phyloP scores from a whole-genome alignment of 1,284 basidiomycete species.

The Tremellales sp. region DNA sequence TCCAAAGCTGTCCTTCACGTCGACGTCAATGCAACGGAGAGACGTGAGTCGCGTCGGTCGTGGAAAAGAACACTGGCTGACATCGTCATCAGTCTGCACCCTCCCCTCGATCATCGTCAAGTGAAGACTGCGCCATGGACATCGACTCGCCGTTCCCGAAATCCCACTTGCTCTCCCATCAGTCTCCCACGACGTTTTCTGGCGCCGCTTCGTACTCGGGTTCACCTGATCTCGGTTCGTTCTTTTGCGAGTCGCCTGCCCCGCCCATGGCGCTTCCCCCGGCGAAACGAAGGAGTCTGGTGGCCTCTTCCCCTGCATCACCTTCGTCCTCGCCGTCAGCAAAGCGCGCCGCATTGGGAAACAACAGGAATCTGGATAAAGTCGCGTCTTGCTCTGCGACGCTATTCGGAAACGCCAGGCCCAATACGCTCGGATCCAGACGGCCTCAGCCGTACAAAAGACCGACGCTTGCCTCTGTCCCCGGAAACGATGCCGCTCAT shows the following conservation, averaged over 20 bases:
- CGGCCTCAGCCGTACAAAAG: constrained; percentile 27
- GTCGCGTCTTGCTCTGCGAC: constrained; percentile 32
- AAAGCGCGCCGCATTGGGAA: constrained; percentile 33
- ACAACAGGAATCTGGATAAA: constrained; percentile 30
- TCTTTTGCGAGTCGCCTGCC: constrained; percentile 45
- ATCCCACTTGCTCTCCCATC: constrained; percentile 12
- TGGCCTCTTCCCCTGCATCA: constrained; percentile 39
- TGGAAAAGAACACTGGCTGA: constrained; percentile 1
- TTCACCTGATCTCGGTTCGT: constrained; percentile 42
- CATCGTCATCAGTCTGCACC: constrained; percentile 18
- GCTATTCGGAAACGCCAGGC: constrained; percentile 28
- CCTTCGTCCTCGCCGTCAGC: constrained; percentile 44
- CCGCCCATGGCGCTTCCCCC: constrained; percentile 24
- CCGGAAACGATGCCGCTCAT: constrained; percentile 11
- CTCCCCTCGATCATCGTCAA: constrained; percentile 10
- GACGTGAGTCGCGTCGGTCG: constrained; percentile 26
- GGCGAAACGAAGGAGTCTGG: constrained; percentile 32
- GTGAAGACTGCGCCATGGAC: constrained; percentile 29
- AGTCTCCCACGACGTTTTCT: constrained; percentile 13
- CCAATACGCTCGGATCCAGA: constrained; percentile 24
- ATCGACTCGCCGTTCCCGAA: constrained; percentile 34
- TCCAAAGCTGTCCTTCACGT: constrained; percentile 21
- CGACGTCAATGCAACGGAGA: constrained; percentile 24
- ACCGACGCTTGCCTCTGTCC: constrained; percentile 26
- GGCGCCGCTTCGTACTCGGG: constrained; percentile 22